These are phyloP conservation scores for Aspergillus pseudonomiae DNA, from an alignment of 2,329 filamentous ascomycete species.

Conservation along the genomic window DNA sequence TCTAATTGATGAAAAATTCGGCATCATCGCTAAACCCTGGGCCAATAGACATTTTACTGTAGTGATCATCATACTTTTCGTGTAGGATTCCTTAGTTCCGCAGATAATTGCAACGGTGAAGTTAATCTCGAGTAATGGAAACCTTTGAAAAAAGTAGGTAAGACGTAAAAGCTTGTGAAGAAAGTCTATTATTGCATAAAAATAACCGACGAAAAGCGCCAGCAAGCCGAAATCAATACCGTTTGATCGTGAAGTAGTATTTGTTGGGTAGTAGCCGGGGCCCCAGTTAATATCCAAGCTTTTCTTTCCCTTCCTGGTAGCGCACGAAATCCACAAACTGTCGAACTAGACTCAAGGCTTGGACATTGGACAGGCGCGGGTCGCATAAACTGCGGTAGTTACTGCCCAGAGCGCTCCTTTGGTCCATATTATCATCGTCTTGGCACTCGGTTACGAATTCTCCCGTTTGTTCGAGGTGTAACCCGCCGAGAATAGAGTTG, in stretches of 20 bases:
- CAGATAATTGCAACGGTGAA: neutral
- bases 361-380: conserved; percentile 52
- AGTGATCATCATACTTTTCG: neutral
- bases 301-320: neutral
- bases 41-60: neutral
- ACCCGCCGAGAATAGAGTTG: conserved; percentile 80
- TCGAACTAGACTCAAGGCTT: conserved; percentile 6
- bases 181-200: neutral
- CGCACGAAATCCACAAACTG: conserved; percentile 1
- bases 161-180: neutral
- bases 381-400: neutral
- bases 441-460: conserved; percentile 93
- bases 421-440: conserved; percentile 57
- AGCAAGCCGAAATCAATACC: neutral
- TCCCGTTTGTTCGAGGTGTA: conserved; percentile 91
- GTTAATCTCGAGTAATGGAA: neutral
- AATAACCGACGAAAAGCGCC: neutral
- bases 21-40: too few relatives aligned
- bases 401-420: too few relatives aligned
- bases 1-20: too few relatives aligned
- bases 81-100: neutral
- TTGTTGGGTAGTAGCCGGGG: neutral
- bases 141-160: neutral
- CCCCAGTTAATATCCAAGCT: neutral
- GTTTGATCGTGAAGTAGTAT: neutral